These are phyloP conservation scores for Barnettozyma hawaiiensis DNA, from an alignment of 1,139 yeast species.

Conservation along the genomic window DNA sequence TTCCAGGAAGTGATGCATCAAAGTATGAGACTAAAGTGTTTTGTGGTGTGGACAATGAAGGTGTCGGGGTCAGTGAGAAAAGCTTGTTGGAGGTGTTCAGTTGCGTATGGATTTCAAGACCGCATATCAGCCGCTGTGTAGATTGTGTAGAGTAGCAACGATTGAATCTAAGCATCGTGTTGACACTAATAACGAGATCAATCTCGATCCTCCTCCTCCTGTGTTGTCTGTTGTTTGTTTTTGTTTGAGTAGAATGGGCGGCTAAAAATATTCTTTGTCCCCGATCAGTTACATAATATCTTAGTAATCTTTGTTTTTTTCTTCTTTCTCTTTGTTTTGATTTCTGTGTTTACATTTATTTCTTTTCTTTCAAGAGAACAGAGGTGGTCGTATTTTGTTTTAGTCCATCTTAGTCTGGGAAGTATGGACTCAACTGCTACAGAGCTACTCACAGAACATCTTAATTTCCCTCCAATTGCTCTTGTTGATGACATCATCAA, in stretches of 20 bases:
- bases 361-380: not conserved
- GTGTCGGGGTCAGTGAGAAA: conserved; percentile 56
- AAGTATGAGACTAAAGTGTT: conserved; percentile 71
- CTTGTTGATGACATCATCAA: conserved; percentile 85
- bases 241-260: too few species aligned
- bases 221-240: too few species aligned
- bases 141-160: conserved; percentile 4
- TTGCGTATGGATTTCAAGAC: conserved; percentile 92
- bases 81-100: conserved; percentile 67
- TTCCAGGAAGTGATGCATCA: conserved; percentile 88
- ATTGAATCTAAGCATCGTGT: not conserved
- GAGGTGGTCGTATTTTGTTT: too few species aligned
- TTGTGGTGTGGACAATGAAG: conserved; percentile 43
- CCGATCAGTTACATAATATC: too few species aligned
- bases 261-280: too few species aligned
- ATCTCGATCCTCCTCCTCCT: too few species aligned
- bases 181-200: too few species aligned
- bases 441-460: conserved; percentile 72
- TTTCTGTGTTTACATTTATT: too few species aligned
- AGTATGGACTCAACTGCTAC: conserved; percentile 43
- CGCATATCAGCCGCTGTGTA: conserved; percentile 55
- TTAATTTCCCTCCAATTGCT: conserved; percentile 84
- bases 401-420: not conserved
- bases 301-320: too few species aligned
- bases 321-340: not conserved